A percentile compares a stretch with the other conserved stretches of the same genome.
Conservation (phyloP, 2,329 filamentous ascomycete species). For the Metarhizium humberi region DNA sequence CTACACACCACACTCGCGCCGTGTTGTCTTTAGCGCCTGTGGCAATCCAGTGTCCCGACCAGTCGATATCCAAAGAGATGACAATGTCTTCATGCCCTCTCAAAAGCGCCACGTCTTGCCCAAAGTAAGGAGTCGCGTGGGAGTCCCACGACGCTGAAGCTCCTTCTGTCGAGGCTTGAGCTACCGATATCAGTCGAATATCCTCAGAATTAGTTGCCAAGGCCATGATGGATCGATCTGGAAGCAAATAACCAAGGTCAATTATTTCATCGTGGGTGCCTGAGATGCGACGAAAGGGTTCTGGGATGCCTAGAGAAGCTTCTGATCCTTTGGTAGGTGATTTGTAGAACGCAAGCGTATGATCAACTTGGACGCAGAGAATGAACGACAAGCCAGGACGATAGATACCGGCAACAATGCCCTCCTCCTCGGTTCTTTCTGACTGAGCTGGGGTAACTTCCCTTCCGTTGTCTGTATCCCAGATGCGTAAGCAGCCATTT, state of each 20-base stretch:
- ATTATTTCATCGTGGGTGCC: conserved; percentile 98
- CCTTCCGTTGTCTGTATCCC: conserved; percentile 66
- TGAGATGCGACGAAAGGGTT: conserved; percentile 69
- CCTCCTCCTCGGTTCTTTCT: conserved; percentile 48
- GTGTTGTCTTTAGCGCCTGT: conserved; percentile 97
- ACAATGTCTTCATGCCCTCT: conserved; percentile 94
- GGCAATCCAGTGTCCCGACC: conserved; percentile 94
- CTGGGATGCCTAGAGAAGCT: conserved; percentile 27
- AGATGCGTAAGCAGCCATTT: conserved; percentile 73
- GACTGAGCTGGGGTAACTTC: conserved; percentile 71
- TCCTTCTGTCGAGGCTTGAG: conserved; percentile 23
- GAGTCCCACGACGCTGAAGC: neutral
- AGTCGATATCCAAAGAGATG: conserved; percentile 88
- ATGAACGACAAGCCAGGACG: conserved; percentile 58
- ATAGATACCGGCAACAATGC: conserved; percentile 65
- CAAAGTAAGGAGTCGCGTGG: conserved; percentile 57
- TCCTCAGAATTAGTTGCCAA: conserved; percentile 94
- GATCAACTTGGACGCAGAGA: conserved; percentile 78
- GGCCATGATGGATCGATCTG: conserved; percentile 72
- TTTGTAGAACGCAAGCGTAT: conserved; percentile 70
- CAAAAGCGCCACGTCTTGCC: conserved; percentile 76
- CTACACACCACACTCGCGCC: conserved; percentile 81
- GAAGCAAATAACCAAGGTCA: conserved; percentile 78
- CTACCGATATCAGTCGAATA: conserved; percentile 73
- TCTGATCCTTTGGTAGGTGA: conserved; percentile 30